Evolutionary conservation across 2,329 filamentous ascomycete genomes (phyloP), one percentile per base, ranked within the genome.

Genomic region (Aspergillus carbonarius): DNA sequence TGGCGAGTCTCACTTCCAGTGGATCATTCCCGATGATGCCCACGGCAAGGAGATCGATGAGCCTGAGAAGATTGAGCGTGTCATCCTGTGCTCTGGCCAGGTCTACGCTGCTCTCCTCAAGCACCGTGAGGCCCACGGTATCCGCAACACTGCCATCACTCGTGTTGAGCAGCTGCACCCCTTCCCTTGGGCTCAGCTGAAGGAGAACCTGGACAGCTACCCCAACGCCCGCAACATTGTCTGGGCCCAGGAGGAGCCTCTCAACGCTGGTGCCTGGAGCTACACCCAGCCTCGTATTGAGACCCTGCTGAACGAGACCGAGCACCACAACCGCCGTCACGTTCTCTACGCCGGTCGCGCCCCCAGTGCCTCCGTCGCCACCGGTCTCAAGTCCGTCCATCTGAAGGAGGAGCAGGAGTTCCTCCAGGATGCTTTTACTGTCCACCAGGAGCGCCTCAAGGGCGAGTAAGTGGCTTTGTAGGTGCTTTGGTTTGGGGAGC

Each of bases 261-360:
- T 99, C 60, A 99, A 99, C 75, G 95, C 95, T 8, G 95, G 95
- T 76, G 91, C 91, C 48, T 99, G 95, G 95, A 92, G 87, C 74
- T 98, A 95, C 80, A 91, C 89, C n/a, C 95, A 99, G 81, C 95
- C 95, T 32, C 89, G 95, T 73, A 92, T 99, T 64, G 95, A 99
- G 86, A 99, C 93, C 8, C 81, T 99, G 65, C 84, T 99, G 66
- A 97, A 98, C 82, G 78, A 96, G 75, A 98, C 95, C 0, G 80
- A 96, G 80, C 83, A 96, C 79, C 83, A 96, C 80, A 93, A 98
- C 81, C 88, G 96, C 79, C 88, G 90, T 74, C 93, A 96, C 81
- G 92, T 97, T 74, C 92, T 97, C 87, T 99, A 98, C 77, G 95
- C 95, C 60, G 95, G 95, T 67, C 89, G 95, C 70, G 89, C 92